Conservation (phyloP, 345 rosid genomes). For the Conringia planisiliqua region DNA sequence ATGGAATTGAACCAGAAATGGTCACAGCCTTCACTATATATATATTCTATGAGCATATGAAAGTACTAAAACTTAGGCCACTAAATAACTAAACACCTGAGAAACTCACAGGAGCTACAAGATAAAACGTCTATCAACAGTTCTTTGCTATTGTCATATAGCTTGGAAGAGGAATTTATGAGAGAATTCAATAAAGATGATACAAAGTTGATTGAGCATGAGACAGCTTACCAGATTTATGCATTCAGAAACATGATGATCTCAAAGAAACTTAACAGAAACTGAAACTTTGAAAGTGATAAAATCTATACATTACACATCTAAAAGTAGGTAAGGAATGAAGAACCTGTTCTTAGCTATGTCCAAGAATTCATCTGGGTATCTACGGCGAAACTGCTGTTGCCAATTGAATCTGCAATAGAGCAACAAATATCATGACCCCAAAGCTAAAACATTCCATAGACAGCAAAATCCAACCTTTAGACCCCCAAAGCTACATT, state of each 20-base stretch:
- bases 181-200: not conserved
- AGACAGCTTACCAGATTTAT: not conserved
- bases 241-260: not conserved
- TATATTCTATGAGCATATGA: not conserved
- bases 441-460: not conserved
- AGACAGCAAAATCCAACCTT: not conserved
- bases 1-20: not conserved
- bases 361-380: conserved; percentile 92
- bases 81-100: not conserved
- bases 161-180: not conserved
- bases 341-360: conserved; percentile 72
- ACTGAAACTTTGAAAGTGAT: not conserved
- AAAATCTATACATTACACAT: not conserved
- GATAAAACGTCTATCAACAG: not conserved
- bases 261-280: not conserved
- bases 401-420: conserved; percentile 73
- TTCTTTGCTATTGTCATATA: not conserved
- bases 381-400: conserved; percentile 77
- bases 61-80: not conserved
- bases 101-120: not conserved
- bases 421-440: not conserved
- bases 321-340: not conserved
- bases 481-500: not conserved
- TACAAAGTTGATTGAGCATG: not conserved
- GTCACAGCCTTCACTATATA: not conserved